A percentile compares a stretch with the other conserved stretches of the same genome.
Evolutionary conservation across 2,329 filamentous ascomycete species (phyloP).

Genomic region (Sclerotinia subarctica): DNA sequence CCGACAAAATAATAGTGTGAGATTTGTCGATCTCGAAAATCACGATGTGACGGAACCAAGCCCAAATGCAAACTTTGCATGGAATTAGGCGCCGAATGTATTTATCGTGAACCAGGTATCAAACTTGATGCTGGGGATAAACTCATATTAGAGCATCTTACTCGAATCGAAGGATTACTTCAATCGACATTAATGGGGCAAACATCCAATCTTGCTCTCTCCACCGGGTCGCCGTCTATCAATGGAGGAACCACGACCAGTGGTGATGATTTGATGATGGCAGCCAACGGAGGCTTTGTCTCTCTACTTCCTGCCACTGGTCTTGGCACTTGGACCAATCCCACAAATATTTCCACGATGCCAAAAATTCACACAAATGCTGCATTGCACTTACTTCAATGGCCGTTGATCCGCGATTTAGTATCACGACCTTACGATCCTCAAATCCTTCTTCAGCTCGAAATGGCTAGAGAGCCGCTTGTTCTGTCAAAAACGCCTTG

Average conservation of each 20-base stretch:
- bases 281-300: constrained; percentile 45
- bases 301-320: constrained; percentile 60
- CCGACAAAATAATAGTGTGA: constrained; percentile 57
- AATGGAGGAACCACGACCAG: constrained; percentile 61
- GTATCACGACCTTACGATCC: constrained; percentile 76
- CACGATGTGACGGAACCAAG: constrained; percentile 72
- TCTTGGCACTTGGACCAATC: constrained; percentile 68
- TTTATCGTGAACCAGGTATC: constrained; percentile 81
- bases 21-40: constrained; percentile 77
- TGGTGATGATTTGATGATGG: constrained; percentile 53
- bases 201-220: constrained; percentile 52
- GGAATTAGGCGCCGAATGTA: constrained; percentile 76
- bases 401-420: constrained; percentile 75
- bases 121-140: constrained; percentile 86
- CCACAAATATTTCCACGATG: constrained; percentile 76
- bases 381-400: constrained; percentile 73
- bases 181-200: constrained; percentile 61
- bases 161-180: constrained; percentile 74
- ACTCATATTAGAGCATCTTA: constrained; percentile 74
- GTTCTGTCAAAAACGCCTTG: constrained; percentile 61
- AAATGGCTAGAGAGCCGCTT: constrained; percentile 76
- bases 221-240: constrained; percentile 61
- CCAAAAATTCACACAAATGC: constrained; percentile 81
- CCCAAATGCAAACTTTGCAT: constrained; percentile 83
- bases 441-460: constrained; percentile 75